Evolutionary conservation across 768 basidiomycete genomes (phyloP).

Genomic region (Clitopilus passeckerianus): DNA sequence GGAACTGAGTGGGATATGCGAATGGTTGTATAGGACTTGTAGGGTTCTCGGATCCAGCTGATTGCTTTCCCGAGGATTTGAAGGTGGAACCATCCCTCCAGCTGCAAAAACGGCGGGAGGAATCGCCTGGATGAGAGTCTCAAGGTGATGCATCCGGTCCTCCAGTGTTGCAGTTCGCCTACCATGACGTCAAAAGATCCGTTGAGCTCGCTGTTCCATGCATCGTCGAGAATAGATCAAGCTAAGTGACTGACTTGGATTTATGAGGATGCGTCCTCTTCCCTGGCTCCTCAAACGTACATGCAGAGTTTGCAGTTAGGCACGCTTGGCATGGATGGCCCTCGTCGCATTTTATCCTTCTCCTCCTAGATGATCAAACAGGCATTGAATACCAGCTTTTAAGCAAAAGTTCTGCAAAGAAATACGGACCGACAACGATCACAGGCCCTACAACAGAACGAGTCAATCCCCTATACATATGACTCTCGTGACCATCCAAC

Average conservation of each 20-base stretch:
- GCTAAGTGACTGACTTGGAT: constrained; percentile 61
- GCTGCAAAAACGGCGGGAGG: constrained; percentile 76
- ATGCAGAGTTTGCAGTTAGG: constrained; percentile 74
- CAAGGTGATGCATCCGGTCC: constrained; percentile 85
- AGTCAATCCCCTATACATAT: background rate
- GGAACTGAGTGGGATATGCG: constrained; percentile 22
- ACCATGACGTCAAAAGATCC: constrained; percentile 7
- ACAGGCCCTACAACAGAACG: constrained; percentile 58
- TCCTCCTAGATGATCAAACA: constrained; percentile 41
- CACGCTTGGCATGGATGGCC: constrained; percentile 88
- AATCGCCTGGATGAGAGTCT: constrained; percentile 80
- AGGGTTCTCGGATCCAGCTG: constrained; percentile 13
- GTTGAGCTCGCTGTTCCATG: background rate
- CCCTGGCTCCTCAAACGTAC: constrained; percentile 85
- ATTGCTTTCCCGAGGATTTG: constrained; percentile 24
- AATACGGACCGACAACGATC: constrained; percentile 81
- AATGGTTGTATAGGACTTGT: constrained; percentile 23
- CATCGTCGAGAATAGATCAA: background rate
- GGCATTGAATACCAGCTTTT: background rate
- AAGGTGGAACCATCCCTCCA: constrained; percentile 32
- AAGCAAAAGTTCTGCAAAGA: background rate
- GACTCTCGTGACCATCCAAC: constrained; percentile 14
- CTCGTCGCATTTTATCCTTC: constrained; percentile 85
- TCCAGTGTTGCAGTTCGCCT: constrained; percentile 82
- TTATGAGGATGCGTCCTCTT: constrained; percentile 85